Base-by-base conservation (phyloP, 371 early-diverging fungal species). In the Mucor irregularis region DNA sequence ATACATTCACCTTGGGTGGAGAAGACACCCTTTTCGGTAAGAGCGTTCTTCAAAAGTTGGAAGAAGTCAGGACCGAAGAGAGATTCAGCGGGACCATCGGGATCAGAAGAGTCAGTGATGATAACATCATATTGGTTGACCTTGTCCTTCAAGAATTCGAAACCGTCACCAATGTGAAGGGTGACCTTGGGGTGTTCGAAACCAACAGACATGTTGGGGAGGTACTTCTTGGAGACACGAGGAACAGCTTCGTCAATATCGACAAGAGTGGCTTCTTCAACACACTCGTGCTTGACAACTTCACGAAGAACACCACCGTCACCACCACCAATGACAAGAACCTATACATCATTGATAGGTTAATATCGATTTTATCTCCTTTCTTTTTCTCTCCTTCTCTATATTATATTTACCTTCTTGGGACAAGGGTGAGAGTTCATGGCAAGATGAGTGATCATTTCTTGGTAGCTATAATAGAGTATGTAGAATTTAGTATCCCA, bases 231-330 rank as follows among this genome's bases (percentile, higher is more conserved):
- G 65, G 93, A 89, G 17, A 90, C 90, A 53, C 90, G 85, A 97
- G 82, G 42, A 22, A 83, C 87, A 45, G 92, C 96, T 73, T 95
- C 97, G 74, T 98, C 98, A 64, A 98, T 98, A 56, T 98, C 98
- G 67, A 96, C 96, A 40, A 96, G 82, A 19, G 83, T 87, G 46
- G 93, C 96, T 65, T 87, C 84, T 75, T 94, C 92, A 52, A 97
- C 92, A 56, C 84, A 83, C 24, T 90, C 86, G 78, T 98, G 97
- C 85, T 96, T 96, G 78, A 96, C 92, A 44, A 94, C 84, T 73
- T 98, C 98, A 60, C 98, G 93, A 39, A 98, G 83, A 30, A 98
- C 96, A 66, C 98, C 98, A 70, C 97, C 98, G 69, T 98, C 98
- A 58, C 98, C 98, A 64, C 98, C 98, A 64, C 98, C 98, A 74